Percentiles rank a stretch among this genome's conserved stretches.
Conservation (phyloP, 1,139 yeast species). For the Scheffersomyces lignicola region DNA sequence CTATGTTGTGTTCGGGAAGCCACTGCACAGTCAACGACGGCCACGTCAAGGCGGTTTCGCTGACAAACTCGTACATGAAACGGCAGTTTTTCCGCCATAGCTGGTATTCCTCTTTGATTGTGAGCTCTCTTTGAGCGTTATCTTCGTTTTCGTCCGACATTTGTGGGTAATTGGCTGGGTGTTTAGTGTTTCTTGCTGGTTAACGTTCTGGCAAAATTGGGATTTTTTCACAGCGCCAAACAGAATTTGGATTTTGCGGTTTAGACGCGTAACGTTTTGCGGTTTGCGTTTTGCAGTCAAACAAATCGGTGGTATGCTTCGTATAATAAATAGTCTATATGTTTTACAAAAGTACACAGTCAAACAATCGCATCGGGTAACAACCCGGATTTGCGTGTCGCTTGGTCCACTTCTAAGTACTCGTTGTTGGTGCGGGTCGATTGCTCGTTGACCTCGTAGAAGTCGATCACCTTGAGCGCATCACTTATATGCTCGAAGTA, state of each 20-base stretch:
- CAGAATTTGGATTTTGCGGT: too few relatives aligned
- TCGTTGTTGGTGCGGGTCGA: not conserved
- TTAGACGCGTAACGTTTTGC: too few relatives aligned
- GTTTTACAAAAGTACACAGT: too few relatives aligned
- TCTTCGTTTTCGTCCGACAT: slow-evolving; percentile 13
- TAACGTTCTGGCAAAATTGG: too few relatives aligned
- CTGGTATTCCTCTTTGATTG: slow-evolving; percentile 68
- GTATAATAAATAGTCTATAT: too few relatives aligned
- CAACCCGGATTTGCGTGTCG: too few relatives aligned
- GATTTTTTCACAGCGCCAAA: too few relatives aligned
- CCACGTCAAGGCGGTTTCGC: slow-evolving; percentile 78
- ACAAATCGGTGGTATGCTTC: too few relatives aligned
- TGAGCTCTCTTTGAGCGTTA: slow-evolving; percentile 32
- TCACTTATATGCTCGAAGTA: slow-evolving; percentile 43
- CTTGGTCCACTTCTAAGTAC: slow-evolving; percentile 2
- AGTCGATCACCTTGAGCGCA: slow-evolving; percentile 43
- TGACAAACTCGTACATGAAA: slow-evolving; percentile 76
- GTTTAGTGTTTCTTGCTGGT: too few relatives aligned
- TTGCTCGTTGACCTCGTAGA: slow-evolving; percentile 23
- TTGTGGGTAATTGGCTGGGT: too few relatives aligned
- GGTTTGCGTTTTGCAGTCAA: too few relatives aligned
- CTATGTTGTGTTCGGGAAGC: slow-evolving; percentile 50
- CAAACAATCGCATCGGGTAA: too few relatives aligned
- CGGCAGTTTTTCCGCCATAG: slow-evolving; percentile 80
- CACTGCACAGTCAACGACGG: slow-evolving; percentile 79